These are phyloP conservation scores for Fusarium mundagurra DNA, from an alignment of 2,329 filamentous ascomycete genomes.

Conservation along the genomic window DNA sequence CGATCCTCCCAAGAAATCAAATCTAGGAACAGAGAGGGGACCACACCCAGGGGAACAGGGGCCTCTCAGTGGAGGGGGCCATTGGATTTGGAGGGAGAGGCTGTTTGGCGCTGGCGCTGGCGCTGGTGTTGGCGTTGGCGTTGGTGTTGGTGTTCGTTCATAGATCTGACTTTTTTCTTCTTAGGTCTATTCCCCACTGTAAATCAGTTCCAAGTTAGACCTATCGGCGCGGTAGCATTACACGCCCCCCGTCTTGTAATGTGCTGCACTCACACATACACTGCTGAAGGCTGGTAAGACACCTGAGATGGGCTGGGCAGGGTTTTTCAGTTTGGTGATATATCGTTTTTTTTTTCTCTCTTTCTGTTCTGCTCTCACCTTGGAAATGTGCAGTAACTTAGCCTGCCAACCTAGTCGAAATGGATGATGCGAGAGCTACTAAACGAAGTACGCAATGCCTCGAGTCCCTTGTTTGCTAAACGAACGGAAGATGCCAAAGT, in stretches of 20 bases:
- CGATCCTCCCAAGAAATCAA: conserved; percentile 32
- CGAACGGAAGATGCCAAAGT: background rate
- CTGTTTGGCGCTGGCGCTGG: background rate
- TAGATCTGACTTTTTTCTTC: conserved; percentile 4
- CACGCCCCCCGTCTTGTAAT: conserved; percentile 1
- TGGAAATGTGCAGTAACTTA: background rate
- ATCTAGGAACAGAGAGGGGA: conserved; percentile 23
- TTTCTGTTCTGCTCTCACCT: background rate
- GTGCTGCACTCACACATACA: background rate
- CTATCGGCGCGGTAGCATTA: background rate
- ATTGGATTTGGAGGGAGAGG: background rate
- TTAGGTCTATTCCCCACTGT: background rate
- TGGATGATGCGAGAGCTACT: background rate
- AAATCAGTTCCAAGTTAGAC: background rate
- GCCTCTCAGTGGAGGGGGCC: background rate
- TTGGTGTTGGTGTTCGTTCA: background rate
- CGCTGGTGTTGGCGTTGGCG: background rate
- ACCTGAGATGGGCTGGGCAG: conserved; percentile 18
- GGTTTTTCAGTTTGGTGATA: conserved; percentile 10
- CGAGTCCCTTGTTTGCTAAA: background rate
- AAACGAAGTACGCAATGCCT: background rate
- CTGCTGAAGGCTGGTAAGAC: conserved; percentile 27
- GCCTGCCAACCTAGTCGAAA: background rate
- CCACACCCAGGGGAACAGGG: background rate
- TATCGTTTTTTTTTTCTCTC: conserved; percentile 11